phyloP scores from a whole-genome alignment of 331 rosid species.

The Quercus phellos region DNA sequence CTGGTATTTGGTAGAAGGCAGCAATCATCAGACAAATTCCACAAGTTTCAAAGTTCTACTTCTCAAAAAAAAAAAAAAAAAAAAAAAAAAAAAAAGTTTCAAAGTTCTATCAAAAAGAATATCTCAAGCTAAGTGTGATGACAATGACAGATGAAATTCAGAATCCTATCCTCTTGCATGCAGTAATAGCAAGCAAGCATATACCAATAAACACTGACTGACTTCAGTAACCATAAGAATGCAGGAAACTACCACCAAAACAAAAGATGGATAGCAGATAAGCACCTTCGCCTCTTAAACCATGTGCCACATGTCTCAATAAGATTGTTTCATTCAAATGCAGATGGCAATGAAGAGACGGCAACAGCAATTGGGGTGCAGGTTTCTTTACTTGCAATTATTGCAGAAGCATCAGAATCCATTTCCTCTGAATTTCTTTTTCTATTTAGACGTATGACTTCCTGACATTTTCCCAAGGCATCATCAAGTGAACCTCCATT shows the following conservation, averaged over 20 bases:
- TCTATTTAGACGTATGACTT: conserved; percentile 39
- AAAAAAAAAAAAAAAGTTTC: no score
- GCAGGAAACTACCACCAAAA: background rate
- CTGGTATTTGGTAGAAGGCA: background rate
- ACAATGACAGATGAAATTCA: background rate
- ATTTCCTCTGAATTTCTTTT: conserved; percentile 33
- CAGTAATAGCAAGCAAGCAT: conserved; percentile 6
- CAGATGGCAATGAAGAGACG: conserved; percentile 24
- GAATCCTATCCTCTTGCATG: conserved; percentile 1
- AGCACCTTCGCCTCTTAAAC: conserved; percentile 32
- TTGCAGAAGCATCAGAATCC: conserved; percentile 35
- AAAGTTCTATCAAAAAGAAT: conserved; percentile 1
- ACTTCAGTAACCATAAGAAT: background rate
- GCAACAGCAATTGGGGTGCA: conserved; percentile 27
- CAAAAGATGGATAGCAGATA: background rate
- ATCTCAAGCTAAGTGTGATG: background rate
- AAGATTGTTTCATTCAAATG: conserved; percentile 8
- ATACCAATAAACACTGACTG: background rate
- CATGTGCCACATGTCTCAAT: conserved; percentile 26
- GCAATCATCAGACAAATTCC: background rate
- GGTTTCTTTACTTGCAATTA: conserved; percentile 26
- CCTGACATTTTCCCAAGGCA: conserved; percentile 26
- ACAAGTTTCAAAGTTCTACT: conserved; percentile 3
- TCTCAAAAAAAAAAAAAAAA: no score
- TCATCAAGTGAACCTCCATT: conserved; percentile 15